Base-by-base conservation (phyloP, 768 basidiomycete genomes). In the Arthromyces matolae region DNA sequence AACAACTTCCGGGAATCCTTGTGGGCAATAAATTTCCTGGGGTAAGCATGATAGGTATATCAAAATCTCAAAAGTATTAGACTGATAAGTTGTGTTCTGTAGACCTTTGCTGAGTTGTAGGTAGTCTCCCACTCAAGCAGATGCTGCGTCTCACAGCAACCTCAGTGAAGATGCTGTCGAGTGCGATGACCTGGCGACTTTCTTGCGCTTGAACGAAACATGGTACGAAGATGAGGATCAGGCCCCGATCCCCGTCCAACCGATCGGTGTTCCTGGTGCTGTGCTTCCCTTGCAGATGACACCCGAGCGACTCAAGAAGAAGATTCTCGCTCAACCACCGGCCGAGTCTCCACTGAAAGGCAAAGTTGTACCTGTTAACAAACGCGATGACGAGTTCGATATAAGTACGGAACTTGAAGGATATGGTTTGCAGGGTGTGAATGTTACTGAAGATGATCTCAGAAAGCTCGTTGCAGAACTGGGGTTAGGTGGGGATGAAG, bases 101-200 rank as follows among this genome's bases (percentile, higher is more conserved):
- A 90, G 89, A 78, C 80, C 34, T 86, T 88, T 61, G 64, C 76
- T 29, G 81, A 86, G 51, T 91, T 90, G 88, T 91, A 57, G 62
- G 85, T 51, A 27, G 29, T 41, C 33, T 38, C 43, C 8, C 19
- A 13, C 31, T 12, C 18, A 18, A 20, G 28, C 38, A 54, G 50
- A 40, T 45, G 33, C 55, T 35, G 31, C 37, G 37, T 8, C 51
- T 44, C 27, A 38, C 40, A 43, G 22, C 16, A 42, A 12, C 34
- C 36, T 28, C 36, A 91, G 89, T 53, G 91, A 92, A 70, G 86
- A 88, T 57, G 89, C 91, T 7, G 90, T 91, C 25, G 90, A 93
- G 66, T 81, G 76, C 58, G 78, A 71, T 50, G 86, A 88, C 53
- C 79, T 92, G 19, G 79, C 83, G 24, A 66, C 57, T 1, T 92